Evolutionary conservation across 2,329 filamentous ascomycete species (phyloP).

Genomic region (Trichoderma asperellum): DNA sequence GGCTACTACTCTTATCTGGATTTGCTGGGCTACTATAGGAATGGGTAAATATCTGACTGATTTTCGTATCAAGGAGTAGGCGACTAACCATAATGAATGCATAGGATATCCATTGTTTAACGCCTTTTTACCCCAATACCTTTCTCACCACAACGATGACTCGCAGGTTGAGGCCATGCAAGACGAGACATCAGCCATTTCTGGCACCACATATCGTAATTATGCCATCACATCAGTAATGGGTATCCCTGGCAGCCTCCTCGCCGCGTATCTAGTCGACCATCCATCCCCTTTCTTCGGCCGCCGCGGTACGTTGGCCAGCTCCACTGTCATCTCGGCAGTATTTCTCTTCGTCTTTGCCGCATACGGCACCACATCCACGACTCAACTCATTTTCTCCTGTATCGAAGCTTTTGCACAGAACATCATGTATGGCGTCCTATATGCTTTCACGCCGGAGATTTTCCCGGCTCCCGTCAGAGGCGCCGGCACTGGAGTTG

Average conservation of each 20-base stretch:
- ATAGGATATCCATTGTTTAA: constrained; percentile 79
- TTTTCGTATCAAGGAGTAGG: neutral
- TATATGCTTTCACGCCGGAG: constrained; percentile 78
- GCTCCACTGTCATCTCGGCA: constrained; percentile 68
- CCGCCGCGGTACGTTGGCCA: constrained; percentile 72
- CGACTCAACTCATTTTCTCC: constrained; percentile 65
- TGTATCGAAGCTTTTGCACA: constrained; percentile 73
- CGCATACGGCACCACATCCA: constrained; percentile 58
- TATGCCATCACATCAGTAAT: constrained; percentile 79
- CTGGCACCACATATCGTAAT: constrained; percentile 69
- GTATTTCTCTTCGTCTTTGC: constrained; percentile 72
- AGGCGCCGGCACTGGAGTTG: constrained; percentile 73
- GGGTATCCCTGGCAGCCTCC: constrained; percentile 75
- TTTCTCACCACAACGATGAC: constrained; percentile 55
- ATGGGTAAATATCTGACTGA: constrained; percentile 53
- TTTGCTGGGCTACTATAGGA: constrained; percentile 80
- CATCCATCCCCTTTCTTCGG: constrained; percentile 64
- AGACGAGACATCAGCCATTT: constrained; percentile 45
- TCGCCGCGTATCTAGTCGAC: constrained; percentile 74
- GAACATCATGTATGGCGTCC: constrained; percentile 76
- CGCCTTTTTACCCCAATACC: constrained; percentile 85
- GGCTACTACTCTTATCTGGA: constrained; percentile 67
- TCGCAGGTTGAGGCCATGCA: constrained; percentile 35
- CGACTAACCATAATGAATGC: neutral
- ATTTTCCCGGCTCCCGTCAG: constrained; percentile 74